Evolutionary conservation across 2,329 filamentous ascomycete species (phyloP), one percentile per base, ranked within the genome.

Genomic region (Mycosphaerella arachidis): DNA sequence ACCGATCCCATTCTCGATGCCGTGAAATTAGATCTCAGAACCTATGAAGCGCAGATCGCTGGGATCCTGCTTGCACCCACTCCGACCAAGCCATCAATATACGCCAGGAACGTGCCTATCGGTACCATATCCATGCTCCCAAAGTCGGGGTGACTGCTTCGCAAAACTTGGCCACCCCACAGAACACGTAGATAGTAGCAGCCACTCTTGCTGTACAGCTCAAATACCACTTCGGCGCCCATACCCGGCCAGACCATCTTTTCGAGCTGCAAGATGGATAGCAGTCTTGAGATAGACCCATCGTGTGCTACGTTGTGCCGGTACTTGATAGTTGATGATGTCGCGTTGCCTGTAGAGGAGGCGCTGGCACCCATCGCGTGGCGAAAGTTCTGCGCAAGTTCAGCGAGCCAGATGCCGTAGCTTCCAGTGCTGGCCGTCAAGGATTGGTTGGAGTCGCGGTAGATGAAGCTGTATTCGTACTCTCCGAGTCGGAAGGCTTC

Each of bases 241-340:
- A 93, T 92, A 0, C 90, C 90, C 0, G 90, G 90, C 90, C 90
- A 93, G 1, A 91, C 85, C 89, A 93, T 93, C 55, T 79, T 73
- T 24, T 91, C 86, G 1, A 89, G 69, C 75, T 93, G 90, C 69
- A 94, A 71, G 16, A 92, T 81, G 2, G 84, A 84, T 24, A 94
- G 76, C 6, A 93, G 68, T 2, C 85, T 77, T 10, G 87, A 85
- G 6, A 92, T 70, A 3, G 84, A 87, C 2, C 90, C 91, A 67
- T 94, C 91, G 68, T 95, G 90, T 2, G 89, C 90, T 40, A 94
- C 81, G 64, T 93, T 92, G 70, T 94, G 90, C 48, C 85, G 75
- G 70, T 91, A 93, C 10, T 78, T 75, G 0, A 84, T 57, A 20
- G 63, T 64, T 24, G 69, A 55, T 10, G 55, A 53, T 0, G 61